These are phyloP conservation scores for Colletotrichum agaves DNA, from an alignment of 2,329 filamentous ascomycete species.

Conservation along the genomic window DNA sequence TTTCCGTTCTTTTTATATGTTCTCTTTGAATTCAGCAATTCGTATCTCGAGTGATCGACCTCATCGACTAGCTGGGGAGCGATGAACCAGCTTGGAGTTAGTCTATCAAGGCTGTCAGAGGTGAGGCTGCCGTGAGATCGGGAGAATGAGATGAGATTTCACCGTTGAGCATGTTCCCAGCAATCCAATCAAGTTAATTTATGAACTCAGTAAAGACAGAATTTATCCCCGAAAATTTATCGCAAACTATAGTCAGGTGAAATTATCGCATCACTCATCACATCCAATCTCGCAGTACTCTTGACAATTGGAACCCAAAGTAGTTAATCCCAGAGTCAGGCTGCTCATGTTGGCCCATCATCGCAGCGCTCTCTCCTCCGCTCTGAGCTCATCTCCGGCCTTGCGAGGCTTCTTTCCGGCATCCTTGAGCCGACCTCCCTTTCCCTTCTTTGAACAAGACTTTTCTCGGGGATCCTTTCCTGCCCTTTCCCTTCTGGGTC, in stretches of 20 bases:
- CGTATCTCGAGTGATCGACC: not conserved
- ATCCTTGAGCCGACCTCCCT: no score
- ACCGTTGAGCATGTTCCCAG: not conserved
- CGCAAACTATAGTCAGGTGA: no score
- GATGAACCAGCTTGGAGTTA: no score
- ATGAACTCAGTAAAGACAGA: not conserved
- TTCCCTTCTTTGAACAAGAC: not conserved
- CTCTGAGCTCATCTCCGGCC: not conserved
- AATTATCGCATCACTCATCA: constrained; percentile 16
- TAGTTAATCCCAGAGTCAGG: not conserved
- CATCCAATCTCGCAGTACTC: constrained; percentile 24
- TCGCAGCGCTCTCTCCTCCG: constrained; percentile 8
- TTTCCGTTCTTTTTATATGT: not conserved
- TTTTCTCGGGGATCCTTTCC: not conserved
- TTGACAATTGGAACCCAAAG: constrained; percentile 3
- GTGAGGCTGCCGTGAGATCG: not conserved
- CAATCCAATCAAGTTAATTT: not conserved
- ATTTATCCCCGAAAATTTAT: not conserved
- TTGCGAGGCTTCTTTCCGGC: not conserved
- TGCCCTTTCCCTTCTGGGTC: not conserved
- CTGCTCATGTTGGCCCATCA: not conserved
- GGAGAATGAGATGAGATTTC: not conserved
- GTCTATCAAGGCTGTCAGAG: not conserved
- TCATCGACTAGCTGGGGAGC: not conserved
- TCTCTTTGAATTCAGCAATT: not conserved